Conservation (phyloP, 208 protist species). For the Crithidia acanthocephali region DNA sequence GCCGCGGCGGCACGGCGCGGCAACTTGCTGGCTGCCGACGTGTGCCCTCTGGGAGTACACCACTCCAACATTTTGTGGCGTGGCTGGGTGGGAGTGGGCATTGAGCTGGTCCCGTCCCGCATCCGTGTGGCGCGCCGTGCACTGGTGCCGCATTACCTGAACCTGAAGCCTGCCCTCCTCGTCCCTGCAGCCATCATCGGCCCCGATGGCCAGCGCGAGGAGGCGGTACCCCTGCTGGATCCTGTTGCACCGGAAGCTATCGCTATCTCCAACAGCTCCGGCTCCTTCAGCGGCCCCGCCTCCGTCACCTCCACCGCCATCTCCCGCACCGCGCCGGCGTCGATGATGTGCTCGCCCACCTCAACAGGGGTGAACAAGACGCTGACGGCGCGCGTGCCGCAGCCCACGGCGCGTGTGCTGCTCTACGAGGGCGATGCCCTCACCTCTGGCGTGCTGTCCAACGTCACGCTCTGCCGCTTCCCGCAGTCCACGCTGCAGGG, state of each 20-base stretch:
- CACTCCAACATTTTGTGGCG: constrained; percentile 15
- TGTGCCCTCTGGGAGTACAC: constrained; percentile 18
- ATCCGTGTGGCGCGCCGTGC: constrained; percentile 61
- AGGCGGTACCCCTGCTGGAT: constrained; percentile 15
- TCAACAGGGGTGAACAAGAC: constrained; percentile 7
- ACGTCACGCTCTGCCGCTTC: constrained; percentile 60
- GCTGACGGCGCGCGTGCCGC: constrained; percentile 21
- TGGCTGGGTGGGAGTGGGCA: constrained; percentile 58
- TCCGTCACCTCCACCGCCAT: constrained; percentile 4
- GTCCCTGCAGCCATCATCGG: not conserved
- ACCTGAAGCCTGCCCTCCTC: constrained; percentile 31
- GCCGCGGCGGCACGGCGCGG: constrained; percentile 3
- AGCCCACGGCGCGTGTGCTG: constrained; percentile 43
- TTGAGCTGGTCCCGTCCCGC: constrained; percentile 71
- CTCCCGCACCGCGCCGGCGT: not conserved
- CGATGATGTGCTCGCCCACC: constrained; percentile 10
- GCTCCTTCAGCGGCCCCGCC: constrained; percentile 14
- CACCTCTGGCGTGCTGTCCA: constrained; percentile 52
- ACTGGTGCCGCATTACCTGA: constrained; percentile 44
- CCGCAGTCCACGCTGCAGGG: constrained; percentile 11
- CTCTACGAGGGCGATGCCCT: constrained; percentile 69
- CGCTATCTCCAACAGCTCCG: constrained; percentile 7
- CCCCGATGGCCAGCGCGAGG: not conserved
- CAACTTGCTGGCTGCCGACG: constrained; percentile 21
- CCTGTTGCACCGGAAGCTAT: constrained; percentile 23